These are phyloP conservation scores for Ustilago xerochloae DNA, from an alignment of 1,284 basidiomycete genomes.

Conservation along the genomic window DNA sequence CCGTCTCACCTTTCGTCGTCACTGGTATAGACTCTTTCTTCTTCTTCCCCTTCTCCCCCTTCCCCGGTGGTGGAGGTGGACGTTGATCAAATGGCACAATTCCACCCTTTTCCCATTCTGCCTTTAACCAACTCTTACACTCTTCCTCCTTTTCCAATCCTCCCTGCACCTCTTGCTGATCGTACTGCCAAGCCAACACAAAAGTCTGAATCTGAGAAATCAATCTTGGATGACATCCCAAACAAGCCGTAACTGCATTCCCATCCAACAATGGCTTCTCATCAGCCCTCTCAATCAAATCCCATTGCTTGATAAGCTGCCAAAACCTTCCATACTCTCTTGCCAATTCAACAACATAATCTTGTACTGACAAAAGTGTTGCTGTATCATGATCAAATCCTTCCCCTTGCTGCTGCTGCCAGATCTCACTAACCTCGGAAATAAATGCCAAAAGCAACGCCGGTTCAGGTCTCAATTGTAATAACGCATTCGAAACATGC, in stretches of 20 bases:
- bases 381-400: slow-evolving; percentile 13
- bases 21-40: slow-evolving; percentile 10
- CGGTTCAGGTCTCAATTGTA: slow-evolving; percentile 33
- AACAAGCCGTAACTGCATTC: slow-evolving; percentile 39
- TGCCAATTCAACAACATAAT: slow-evolving; percentile 16
- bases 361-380: slow-evolving; percentile 5
- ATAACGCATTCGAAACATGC: slow-evolving; percentile 29
- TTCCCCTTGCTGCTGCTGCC: slow-evolving; percentile 6
- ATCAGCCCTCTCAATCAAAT: slow-evolving; percentile 30
- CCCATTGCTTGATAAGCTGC: slow-evolving; percentile 26
- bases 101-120: slow-evolving; percentile 54
- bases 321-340: slow-evolving; percentile 45
- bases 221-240: slow-evolving; percentile 50
- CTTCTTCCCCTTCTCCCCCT: slow-evolving; percentile 40
- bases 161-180: neutral
- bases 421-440: slow-evolving; percentile 24
- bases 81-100: slow-evolving; percentile 56
- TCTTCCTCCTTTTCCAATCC: slow-evolving; percentile 11
- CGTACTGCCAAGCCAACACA: slow-evolving; percentile 61
- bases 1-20: neutral
- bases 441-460: slow-evolving; percentile 53
- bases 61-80: slow-evolving; percentile 13
- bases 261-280: slow-evolving; percentile 59
- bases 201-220: slow-evolving; percentile 51
- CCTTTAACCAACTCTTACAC: slow-evolving; percentile 50